Conservation (phyloP, 305 asterid species). For the Rubia tinctorum region DNA sequence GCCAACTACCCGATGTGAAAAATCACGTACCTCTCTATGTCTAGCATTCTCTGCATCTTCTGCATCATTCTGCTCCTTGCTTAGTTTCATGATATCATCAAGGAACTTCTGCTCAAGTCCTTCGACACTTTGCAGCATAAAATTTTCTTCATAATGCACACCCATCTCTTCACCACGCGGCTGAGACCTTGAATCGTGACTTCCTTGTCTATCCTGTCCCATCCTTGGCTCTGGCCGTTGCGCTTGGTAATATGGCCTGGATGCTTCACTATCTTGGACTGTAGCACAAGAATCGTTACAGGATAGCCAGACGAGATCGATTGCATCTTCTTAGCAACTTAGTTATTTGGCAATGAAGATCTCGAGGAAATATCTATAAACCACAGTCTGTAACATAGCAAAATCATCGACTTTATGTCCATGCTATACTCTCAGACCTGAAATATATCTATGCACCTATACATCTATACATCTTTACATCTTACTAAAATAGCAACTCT, state of each 20-base stretch:
- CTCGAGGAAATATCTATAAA: neutral
- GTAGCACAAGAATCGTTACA: conserved; percentile 17
- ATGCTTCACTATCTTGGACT: conserved; percentile 72
- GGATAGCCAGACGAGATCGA: neutral
- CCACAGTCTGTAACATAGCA: no score
- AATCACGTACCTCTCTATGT: conserved; percentile 92
- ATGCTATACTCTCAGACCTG: no score
- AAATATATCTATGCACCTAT: no score
- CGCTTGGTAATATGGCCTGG: conserved; percentile 74
- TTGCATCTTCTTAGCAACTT: neutral
- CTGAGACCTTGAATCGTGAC: conserved; percentile 62
- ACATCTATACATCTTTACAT: no score
- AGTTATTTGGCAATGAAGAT: neutral
- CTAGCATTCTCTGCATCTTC: conserved; percentile 96
- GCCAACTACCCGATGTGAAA: no score
- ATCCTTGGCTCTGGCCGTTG: conserved; percentile 70
- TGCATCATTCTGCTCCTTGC: conserved; percentile 88
- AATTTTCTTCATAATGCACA: conserved; percentile 68
- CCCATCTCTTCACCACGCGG: conserved; percentile 75
- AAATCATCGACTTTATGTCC: no score
- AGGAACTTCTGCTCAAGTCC: conserved; percentile 80
- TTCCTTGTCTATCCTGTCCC: conserved; percentile 62
- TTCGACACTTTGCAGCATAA: conserved; percentile 48
- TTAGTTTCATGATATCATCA: conserved; percentile 82
- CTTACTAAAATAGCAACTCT: no score